phyloP scores from a whole-genome alignment of 306 rosid species.

The Trichosanthes truncata region DNA sequence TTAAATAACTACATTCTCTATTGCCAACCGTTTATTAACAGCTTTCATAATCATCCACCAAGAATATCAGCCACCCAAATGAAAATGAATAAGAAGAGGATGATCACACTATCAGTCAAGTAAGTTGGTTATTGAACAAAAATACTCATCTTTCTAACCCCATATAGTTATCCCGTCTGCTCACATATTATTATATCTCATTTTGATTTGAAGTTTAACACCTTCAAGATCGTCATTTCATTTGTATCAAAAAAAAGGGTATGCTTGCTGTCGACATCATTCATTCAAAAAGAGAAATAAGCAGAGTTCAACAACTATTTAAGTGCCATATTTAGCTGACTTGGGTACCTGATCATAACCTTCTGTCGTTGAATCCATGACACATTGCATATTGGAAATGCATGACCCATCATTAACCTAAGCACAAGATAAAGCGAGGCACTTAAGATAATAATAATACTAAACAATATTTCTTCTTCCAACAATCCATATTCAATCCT shows the following conservation, averaged over 20 bases:
- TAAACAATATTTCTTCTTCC: not conserved
- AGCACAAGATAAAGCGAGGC: not conserved
- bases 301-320: not conserved
- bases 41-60: not conserved
- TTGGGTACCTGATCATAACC: slow-evolving; percentile 71
- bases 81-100: not conserved
- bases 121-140: not conserved
- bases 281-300: not conserved
- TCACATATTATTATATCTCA: not conserved
- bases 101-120: not conserved
- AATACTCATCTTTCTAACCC: not conserved
- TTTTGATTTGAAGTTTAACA: not conserved
- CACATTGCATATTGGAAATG: slow-evolving; percentile 94
- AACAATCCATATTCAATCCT: not conserved
- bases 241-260: not conserved
- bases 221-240: not conserved
- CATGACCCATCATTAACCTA: slow-evolving; percentile 94
- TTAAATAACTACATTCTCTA: not conserved
- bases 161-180: not conserved
- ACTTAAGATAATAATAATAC: not conserved
- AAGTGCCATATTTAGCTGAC: not conserved
- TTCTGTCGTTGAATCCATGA: slow-evolving; percentile 49
- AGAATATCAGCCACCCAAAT: not conserved
- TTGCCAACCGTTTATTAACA: not conserved
- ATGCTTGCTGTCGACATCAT: not conserved